These are phyloP conservation scores for Coprinellus aureogranulatus DNA, from an alignment of 768 basidiomycete genomes.

Conservation along the genomic window DNA sequence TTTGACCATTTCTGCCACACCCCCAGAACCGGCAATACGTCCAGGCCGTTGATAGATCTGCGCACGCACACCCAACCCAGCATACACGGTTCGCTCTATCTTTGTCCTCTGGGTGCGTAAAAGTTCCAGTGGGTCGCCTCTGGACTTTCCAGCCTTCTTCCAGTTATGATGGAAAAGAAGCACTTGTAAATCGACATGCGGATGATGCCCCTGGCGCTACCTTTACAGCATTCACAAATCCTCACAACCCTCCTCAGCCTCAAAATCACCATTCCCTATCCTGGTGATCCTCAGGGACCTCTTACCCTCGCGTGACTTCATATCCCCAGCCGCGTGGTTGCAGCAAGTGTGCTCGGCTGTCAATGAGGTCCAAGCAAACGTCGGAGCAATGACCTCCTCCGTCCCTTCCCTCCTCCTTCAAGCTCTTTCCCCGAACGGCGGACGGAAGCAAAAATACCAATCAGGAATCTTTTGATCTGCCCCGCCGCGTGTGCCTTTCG, in stretches of 20 bases:
- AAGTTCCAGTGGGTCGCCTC: too few species aligned
- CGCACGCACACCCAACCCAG: neutral
- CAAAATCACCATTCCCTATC: too few species aligned
- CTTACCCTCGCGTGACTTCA: too few species aligned
- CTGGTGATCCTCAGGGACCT: too few species aligned
- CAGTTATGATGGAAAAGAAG: too few species aligned
- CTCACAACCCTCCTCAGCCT: neutral
- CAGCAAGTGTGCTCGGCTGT: too few species aligned
- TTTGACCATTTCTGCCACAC: conserved; percentile 9
- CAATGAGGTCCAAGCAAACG: neutral
- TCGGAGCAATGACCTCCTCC: neutral
- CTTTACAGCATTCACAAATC: neutral
- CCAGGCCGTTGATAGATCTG: neutral
- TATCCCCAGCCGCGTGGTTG: too few species aligned
- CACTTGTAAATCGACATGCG: too few species aligned
- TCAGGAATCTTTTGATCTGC: conserved; percentile 7
- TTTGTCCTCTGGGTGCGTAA: neutral
- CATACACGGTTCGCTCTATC: neutral
- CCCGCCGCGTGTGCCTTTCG: neutral
- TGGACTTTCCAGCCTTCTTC: neutral
- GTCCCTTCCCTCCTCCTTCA: too few species aligned
- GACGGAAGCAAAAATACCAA: conserved; percentile 9
- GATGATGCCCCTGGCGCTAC: neutral
- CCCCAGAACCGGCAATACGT: neutral
- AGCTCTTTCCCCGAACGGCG: neutral